Percentiles rank a stretch among this genome's conserved stretches.
Conservation (phyloP, 306 rosid genomes). For the Rosa persica region DNA sequence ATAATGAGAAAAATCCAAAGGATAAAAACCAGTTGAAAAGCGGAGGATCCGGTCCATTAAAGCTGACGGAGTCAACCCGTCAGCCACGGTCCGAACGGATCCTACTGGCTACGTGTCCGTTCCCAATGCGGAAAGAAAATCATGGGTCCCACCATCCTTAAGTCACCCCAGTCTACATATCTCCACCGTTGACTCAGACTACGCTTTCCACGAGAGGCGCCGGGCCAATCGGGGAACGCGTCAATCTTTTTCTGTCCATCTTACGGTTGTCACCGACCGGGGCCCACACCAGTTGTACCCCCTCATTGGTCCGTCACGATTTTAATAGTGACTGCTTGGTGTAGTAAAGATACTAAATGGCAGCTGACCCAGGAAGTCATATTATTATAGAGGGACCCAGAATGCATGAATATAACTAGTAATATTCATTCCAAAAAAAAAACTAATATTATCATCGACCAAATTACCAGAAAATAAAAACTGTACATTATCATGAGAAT, state of each 20-base stretch:
- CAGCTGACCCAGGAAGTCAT: neutral
- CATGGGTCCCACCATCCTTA: neutral
- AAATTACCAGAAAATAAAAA: neutral
- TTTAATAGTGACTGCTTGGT: neutral
- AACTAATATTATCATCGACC: neutral
- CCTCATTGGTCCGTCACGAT: neutral
- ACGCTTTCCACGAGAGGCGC: conserved; percentile 40
- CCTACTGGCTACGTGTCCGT: neutral
- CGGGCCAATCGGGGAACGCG: conserved; percentile 50
- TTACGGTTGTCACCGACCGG: neutral
- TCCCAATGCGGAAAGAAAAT: neutral
- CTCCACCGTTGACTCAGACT: conserved; percentile 47
- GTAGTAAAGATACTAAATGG: neutral
- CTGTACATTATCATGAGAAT: neutral
- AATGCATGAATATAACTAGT: too few relatives aligned
- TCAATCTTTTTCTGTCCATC: conserved; percentile 34
- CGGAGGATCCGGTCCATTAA: conserved; percentile 4
- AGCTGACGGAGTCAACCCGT: conserved; percentile 34
- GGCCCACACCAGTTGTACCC: neutral
- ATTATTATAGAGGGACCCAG: too few relatives aligned
- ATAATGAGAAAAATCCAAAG: neutral
- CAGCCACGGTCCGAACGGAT: conserved; percentile 19
- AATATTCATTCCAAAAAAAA: too few relatives aligned
- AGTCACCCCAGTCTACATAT: conserved; percentile 10
- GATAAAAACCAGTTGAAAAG: neutral